These are phyloP conservation scores for Kitagawia praeruptora DNA, from an alignment of 129 eudicot species.

Conservation along the genomic window DNA sequence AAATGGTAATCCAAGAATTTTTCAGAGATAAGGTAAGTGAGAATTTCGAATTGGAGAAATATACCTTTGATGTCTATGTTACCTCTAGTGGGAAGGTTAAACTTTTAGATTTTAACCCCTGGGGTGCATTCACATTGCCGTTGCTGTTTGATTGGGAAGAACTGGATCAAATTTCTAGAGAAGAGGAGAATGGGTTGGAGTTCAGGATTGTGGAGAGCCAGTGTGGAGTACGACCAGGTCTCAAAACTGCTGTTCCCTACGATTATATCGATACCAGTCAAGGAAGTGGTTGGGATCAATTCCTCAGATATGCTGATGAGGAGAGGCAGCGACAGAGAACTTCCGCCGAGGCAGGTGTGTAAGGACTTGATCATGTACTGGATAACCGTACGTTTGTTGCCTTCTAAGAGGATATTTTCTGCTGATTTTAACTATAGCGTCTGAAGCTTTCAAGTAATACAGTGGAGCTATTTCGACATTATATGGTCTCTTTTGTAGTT, in stretches of 20 bases:
- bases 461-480: too few relatives aligned
- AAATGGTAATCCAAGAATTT: constrained; percentile 30
- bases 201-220: constrained; percentile 38
- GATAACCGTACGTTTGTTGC: neutral
- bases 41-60: constrained; percentile 57
- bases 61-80: constrained; percentile 81
- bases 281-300: constrained; percentile 99
- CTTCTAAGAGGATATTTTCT: neutral
- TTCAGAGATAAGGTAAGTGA: constrained; percentile 31
- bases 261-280: constrained; percentile 84
- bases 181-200: constrained; percentile 23
- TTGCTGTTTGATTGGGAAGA: constrained; percentile 78
- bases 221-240: constrained; percentile 65
- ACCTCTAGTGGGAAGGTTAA: constrained; percentile 46
- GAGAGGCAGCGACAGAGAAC: constrained; percentile 46
- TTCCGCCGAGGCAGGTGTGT: constrained; percentile 29
- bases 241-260: constrained; percentile 92
- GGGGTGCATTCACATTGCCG: constrained; percentile 25
- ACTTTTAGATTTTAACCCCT: constrained; percentile 79
- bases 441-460: neutral
- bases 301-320: constrained; percentile 67
- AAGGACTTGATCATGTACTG: neutral
- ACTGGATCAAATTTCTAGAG: constrained; percentile 29
- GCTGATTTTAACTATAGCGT: neutral
- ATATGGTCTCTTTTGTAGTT: too few relatives aligned